Evolutionary conservation across 2,329 filamentous ascomycete species (phyloP).

Genomic region (Exophiala alcalophila): DNA sequence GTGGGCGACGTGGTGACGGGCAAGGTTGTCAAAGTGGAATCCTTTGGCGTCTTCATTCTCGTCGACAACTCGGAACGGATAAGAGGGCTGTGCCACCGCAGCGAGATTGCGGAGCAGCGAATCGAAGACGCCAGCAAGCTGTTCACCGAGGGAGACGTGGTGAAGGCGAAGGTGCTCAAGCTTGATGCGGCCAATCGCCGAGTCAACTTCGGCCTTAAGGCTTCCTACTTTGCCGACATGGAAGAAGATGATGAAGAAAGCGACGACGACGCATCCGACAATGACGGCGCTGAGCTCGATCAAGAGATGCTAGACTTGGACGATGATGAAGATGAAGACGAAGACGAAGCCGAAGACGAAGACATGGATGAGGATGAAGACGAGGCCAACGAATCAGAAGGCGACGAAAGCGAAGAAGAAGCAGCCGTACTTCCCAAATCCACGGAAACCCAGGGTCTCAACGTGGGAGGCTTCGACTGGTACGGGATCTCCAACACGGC

Average conservation of each 20-base stretch:
- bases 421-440: neutral
- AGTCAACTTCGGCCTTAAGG: conserved; percentile 88
- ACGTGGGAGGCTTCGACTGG: conserved; percentile 83
- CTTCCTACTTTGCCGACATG: conserved; percentile 74
- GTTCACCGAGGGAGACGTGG: conserved; percentile 85
- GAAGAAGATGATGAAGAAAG: conserved; percentile 52
- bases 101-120: conserved; percentile 80
- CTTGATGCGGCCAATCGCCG: conserved; percentile 71
- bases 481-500: conserved; percentile 49
- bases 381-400: conserved; percentile 37
- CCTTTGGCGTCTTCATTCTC: conserved; percentile 92
- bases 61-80: conserved; percentile 84
- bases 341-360: conserved; percentile 36
- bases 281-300: conserved; percentile 37
- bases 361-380: conserved; percentile 46
- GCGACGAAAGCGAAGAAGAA: conserved; percentile 36
- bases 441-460: conserved; percentile 54
- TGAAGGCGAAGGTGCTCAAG: conserved; percentile 84
- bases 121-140: conserved; percentile 84
- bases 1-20: conserved; percentile 80
- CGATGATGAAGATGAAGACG: conserved; percentile 44
- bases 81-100: conserved; percentile 88
- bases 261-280: conserved; percentile 39
- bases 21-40: conserved; percentile 87
- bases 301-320: conserved; percentile 39